Conservation (phyloP, 345 rosid species). For the Euclidium syriacum region DNA sequence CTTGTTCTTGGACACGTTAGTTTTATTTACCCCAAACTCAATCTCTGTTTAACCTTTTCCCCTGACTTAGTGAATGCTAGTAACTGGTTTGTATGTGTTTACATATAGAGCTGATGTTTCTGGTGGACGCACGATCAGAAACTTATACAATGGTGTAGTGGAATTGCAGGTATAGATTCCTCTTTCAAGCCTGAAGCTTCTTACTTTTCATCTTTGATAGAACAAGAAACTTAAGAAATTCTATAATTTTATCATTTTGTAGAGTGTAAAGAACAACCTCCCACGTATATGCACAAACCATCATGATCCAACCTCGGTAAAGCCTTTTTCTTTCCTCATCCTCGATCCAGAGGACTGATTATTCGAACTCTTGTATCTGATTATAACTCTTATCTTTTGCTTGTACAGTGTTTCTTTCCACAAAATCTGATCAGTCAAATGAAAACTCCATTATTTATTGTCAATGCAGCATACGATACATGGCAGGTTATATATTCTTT, state of each 20-base stretch:
- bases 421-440: conserved; percentile 73
- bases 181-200: neutral
- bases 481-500: conserved; percentile 78
- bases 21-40: conserved; percentile 1
- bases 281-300: conserved; percentile 73
- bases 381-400: conserved; percentile 10
- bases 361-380: neutral
- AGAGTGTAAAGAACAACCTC: conserved; percentile 58
- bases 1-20: conserved; percentile 86
- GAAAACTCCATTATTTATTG: conserved; percentile 70
- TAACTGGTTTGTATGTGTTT: conserved; percentile 15
- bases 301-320: conserved; percentile 83
- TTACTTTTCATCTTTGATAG: neutral
- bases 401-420: conserved; percentile 91
- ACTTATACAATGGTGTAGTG: conserved; percentile 67
- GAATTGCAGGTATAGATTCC: conserved; percentile 60
- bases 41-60: neutral
- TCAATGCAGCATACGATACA: conserved; percentile 94
- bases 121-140: conserved; percentile 80
- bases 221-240: neutral
- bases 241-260: conserved; percentile 9
- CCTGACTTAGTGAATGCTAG: neutral
- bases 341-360: neutral
- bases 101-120: conserved; percentile 66
- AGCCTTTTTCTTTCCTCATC: neutral